Evolutionary conservation across 331 rosid genomes (phyloP).

Genomic region (Telfairia occidentalis): DNA sequence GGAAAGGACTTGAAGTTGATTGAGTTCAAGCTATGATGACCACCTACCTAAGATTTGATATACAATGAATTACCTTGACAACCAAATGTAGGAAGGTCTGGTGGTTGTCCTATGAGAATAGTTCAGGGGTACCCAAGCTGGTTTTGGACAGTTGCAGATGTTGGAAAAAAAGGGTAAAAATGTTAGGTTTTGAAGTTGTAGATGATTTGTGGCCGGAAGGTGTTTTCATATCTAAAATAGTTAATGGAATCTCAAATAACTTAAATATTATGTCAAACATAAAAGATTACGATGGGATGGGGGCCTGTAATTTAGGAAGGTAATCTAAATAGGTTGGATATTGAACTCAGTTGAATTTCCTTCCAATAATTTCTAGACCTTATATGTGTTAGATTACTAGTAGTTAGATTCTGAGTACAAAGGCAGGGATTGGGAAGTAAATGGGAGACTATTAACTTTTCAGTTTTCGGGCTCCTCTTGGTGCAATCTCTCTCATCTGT

Average conservation of each 20-base stretch:
- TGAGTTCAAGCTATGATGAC: no score
- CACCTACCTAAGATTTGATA: no score
- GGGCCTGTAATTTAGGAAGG: not conserved
- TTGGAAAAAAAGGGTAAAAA: no score
- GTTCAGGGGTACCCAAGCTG: no score
- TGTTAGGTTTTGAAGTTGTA: not conserved
- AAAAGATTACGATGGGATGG: not conserved
- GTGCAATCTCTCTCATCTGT: not conserved
- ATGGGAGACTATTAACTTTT: not conserved
- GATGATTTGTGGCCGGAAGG: not conserved
- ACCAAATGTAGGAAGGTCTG: no score
- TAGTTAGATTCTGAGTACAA: not conserved
- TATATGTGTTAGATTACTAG: not conserved
- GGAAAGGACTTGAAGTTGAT: no score
- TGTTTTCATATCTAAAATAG: not conserved
- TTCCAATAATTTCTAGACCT: not conserved
- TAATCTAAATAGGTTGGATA: not conserved
- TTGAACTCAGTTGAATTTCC: not conserved
- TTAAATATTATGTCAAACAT: not conserved
- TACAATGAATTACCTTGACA: no score
- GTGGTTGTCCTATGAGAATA: no score
- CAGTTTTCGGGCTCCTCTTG: not conserved
- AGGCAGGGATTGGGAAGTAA: not conserved
- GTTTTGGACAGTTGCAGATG: no score
- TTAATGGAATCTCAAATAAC: not conserved